Evolutionary conservation across 441 rosid species (phyloP).

Genomic region (Gossypium aridum): DNA sequence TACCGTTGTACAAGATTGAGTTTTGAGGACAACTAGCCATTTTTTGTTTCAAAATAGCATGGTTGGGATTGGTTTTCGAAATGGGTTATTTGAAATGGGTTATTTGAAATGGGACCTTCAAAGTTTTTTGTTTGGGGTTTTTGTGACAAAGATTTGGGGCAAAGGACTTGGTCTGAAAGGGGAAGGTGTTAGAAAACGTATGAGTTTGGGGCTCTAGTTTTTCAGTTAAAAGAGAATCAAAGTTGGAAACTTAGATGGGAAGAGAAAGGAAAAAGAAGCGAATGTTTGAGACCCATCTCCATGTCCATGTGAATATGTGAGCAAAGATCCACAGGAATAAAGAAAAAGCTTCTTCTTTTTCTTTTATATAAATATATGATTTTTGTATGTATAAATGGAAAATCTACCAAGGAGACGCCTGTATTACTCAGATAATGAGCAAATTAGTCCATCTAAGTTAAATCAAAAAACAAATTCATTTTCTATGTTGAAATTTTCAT

Average conservation of each 20-base stretch:
- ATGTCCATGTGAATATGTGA: not conserved
- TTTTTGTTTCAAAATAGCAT: not conserved
- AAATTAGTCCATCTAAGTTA: fast-evolving
- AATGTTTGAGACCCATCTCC: not conserved
- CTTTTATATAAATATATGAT: not conserved
- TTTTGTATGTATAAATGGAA: too few relatives aligned
- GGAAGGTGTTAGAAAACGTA: not conserved
- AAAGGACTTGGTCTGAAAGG: not conserved
- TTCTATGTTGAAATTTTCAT: too few relatives aligned
- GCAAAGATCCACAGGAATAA: not conserved
- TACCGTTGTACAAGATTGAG: conserved; percentile 51
- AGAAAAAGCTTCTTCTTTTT: not conserved
- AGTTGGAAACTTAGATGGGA: not conserved
- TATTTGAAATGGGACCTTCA: not conserved
- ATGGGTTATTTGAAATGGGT: not conserved
- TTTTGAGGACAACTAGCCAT: conserved; percentile 45
- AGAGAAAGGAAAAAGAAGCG: not conserved
- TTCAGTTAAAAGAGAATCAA: conserved; percentile 1
- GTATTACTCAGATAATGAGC: too few relatives aligned
- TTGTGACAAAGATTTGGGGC: not conserved
- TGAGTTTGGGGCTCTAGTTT: not conserved
- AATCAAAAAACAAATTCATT: fast-evolving
- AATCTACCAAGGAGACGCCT: too few relatives aligned
- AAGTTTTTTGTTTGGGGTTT: not conserved
- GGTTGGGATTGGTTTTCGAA: not conserved